Base-by-base conservation (phyloP, 345 rosid species). In the Pelargonium nanum region DNA sequence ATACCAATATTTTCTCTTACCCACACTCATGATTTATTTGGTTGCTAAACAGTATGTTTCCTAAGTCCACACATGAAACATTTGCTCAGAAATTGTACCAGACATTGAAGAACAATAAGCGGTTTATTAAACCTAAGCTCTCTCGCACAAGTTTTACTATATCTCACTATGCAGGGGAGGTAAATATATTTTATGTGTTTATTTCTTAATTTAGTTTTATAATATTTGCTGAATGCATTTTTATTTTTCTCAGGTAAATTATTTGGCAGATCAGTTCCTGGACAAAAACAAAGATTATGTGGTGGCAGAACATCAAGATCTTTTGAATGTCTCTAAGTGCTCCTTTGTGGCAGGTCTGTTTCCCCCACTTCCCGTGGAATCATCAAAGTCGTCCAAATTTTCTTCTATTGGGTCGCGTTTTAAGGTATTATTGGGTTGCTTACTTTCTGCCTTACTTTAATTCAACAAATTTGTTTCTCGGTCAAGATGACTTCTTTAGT, bases 91-190 rank as follows among this genome's bases (percentile, higher is more conserved):
- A 90, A 87, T 74, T 93, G 82, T 93, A 84, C 81, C 96, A 87
- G 81, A 90, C 97, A 68, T 89, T 90, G 81, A 90, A 87, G 77
- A 89, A 77, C 76, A 78, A 78, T 81, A 90, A 90, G 84, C 90
- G 99, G 34, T 93, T 93, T 71, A 79, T 87, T 74, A 93, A 93
- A 75, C 99, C 99, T 26, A 93, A 93, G 85, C 91, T 93, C 60
- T 93, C 99, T 68, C 96, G 96, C 53, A 93, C 99, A 40, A 82
- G 82, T 82, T 93, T 90, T 75, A 81, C 95, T 24, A 86, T 93
- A 79, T 78, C 90, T 30, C 99, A 93, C 72, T 93, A 93, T 85
- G 99, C 99, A 22, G 99, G 99, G 68, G 99, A 93, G 99, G 99
- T 93, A 76, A 74, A 50, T 32, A 55, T 32, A 26, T 62, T 62